Conservation (phyloP, 2,329 filamentous ascomycete genomes). For the Fusarium keratoplasticum region DNA sequence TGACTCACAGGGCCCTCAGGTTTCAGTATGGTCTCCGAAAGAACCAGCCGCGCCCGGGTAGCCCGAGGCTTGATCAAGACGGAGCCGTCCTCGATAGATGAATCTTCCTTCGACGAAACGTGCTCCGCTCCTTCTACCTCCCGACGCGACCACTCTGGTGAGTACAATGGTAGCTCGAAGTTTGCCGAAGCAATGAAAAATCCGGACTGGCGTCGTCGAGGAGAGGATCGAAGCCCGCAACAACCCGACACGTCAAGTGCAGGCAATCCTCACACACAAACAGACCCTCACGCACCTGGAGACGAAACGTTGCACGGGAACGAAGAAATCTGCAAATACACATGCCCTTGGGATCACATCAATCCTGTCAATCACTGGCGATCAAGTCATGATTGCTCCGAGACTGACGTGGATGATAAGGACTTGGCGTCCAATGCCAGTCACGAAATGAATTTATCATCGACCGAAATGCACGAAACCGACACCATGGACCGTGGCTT, state of each 20-base stretch:
- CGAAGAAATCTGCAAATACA: neutral
- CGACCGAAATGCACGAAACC: neutral
- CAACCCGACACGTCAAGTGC: conserved; percentile 8
- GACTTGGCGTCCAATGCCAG: neutral
- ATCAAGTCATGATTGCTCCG: conserved; percentile 12
- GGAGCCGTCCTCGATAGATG: conserved; percentile 12
- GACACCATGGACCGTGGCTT: neutral
- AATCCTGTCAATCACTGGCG: conserved; percentile 1
- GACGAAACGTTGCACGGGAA: neutral
- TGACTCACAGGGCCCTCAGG: neutral
- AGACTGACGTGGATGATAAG: conserved; percentile 3
- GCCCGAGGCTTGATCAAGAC: conserved; percentile 6
- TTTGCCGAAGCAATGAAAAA: conserved; percentile 50
- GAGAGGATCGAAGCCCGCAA: conserved; percentile 18
- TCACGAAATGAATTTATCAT: neutral
- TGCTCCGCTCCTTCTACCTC: neutral
- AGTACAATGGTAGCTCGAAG: conserved; percentile 34
- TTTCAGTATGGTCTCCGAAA: conserved; percentile 21
- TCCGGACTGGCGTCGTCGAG: conserved; percentile 50
- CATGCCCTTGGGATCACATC: conserved; percentile 11
- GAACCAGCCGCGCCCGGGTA: conserved; percentile 10
- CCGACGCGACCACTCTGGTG: conserved; percentile 33
- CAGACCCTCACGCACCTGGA: neutral
- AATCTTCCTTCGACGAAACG: conserved; percentile 24
- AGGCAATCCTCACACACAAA: neutral